Evolutionary conservation across 2,329 filamentous ascomycete species (phyloP).

Genomic region (Daldinia sp.): DNA sequence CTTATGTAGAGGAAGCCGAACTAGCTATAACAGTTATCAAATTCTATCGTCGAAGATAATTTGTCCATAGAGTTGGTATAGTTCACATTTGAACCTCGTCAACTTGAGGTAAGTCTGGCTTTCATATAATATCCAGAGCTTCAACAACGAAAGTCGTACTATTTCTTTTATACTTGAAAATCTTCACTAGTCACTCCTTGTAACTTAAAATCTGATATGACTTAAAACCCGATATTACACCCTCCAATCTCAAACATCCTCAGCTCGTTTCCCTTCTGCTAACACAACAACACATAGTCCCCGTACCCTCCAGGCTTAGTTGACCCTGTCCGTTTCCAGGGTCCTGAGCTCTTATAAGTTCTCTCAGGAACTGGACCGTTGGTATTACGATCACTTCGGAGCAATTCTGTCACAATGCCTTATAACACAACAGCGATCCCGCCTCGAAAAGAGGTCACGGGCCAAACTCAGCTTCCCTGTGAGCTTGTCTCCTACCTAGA

Average conservation of each 20-base stretch:
- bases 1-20: not conserved
- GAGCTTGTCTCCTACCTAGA: slow-evolving; percentile 55
- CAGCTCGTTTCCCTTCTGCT: not conserved
- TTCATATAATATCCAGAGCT: not conserved
- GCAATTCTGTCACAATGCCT: slow-evolving; percentile 70
- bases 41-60: not conserved
- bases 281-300: not conserved
- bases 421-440: slow-evolving; percentile 89
- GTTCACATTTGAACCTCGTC: not conserved
- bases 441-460: slow-evolving; percentile 83
- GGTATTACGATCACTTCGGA: not conserved
- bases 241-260: not conserved
- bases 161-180: not conserved
- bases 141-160: not conserved
- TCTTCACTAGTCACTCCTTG: not conserved
- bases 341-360: too few species aligned
- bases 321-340: not conserved
- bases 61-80: not conserved
- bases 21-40: not conserved
- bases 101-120: not conserved
- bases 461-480: slow-evolving; percentile 88
- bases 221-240: not conserved
- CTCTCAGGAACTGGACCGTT: not conserved
- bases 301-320: not conserved
- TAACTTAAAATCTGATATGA: not conserved